Evolutionary conservation across 2,329 filamentous ascomycete species (phyloP), one percentile per base, ranked within the genome.

Genomic region (Dactylella cylindrospora): DNA sequence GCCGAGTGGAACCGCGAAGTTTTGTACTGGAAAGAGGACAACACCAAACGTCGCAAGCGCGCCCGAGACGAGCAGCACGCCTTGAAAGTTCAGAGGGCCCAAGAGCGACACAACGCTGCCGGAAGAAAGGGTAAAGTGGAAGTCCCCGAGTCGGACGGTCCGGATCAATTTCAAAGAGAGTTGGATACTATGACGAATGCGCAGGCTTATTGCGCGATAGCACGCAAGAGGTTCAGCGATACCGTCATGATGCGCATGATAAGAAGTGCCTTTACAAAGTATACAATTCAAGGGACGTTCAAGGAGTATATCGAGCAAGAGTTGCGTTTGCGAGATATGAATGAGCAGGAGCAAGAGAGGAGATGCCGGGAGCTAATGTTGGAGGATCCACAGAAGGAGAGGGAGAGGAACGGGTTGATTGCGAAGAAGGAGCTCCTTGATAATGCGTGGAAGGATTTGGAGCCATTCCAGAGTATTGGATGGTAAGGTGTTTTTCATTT

Each of bases 311-410:
- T 69, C 13, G 73, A 77, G 67, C 70, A 71, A 49, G 75, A 77
- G 35, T 70, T 76, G 40, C 68, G 71, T 43, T 57, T 79, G 54
- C 71, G 74, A 53, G 70, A 74, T 23, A 35, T 73, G 69, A 15
- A 71, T 73, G 71, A 70, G 70, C 66, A 54, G 41, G 68, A 70
- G 39, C 64, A 60, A 12, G 65, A 67, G 31, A 49, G 64, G 26
- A 61, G 64, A 22, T 68, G 66, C 28, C 52, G 60, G 9, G 59
- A 67, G 31, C 53, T 69, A n/a, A 65, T 69, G 17, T 64, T 65
- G 4, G 67, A 69, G 17, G 67, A 69, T 41, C 67, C 67, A 3
- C 53, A 51, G 33, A 68, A 68, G 57, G 67, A 69, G 45, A 59
- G 57, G 22, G 51, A 60, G 26, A 65, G 67, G 35, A 64, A 45